Base-by-base conservation (phyloP, 495 filamentous ascomycete species). In the Aspergillus coremiiformis region DNA sequence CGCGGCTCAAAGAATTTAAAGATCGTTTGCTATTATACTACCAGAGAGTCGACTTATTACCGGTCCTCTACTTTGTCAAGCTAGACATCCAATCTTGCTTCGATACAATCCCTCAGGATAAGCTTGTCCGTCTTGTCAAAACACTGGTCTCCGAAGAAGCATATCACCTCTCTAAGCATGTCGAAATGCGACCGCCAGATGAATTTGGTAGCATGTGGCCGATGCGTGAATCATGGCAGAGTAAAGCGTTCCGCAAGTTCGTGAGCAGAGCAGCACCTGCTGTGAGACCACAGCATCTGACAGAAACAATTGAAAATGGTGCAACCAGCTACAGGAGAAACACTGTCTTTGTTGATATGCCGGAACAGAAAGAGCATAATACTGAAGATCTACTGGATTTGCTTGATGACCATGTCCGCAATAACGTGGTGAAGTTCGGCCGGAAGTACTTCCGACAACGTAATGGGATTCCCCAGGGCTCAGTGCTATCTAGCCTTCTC, bases 51-150 rank as follows among this genome's bases (percentile, higher is more conserved):
- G 5, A 42, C 37, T 43, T 30, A 8, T 29, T 58, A 10, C 59
- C 61, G 9, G 65, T 60, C 14, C 61, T 90, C 8, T 96, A 85
- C 63, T 96, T 97, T 59, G 90, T 85, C 35, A 98, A 97, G 65
- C 72, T 95, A 12, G 93, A 98, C 65, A 89, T 96, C 23, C 77
- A 89, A 64, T 80, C 89, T 8, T 95, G 93, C 48, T 98, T 96
- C 64, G 93, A 98, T 63, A 95, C 88, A 0, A 96, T 98, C 42
- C 93, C 93, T 0, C 94, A 97, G 59, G 60, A 75, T 32, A 76
- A 76, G 4, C 70, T 96, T n/a, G 58, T 97, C 45, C 55, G 64
- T 20, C 65, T 96, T 14, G 76, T 94, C 42, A 66, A 79, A 15
- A 66, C 70, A 2, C 72, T 96, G 17, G 74, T 86, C 15, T 76